phyloP scores from a whole-genome alignment of 441 rosid species.

The Hura crepitans region DNA sequence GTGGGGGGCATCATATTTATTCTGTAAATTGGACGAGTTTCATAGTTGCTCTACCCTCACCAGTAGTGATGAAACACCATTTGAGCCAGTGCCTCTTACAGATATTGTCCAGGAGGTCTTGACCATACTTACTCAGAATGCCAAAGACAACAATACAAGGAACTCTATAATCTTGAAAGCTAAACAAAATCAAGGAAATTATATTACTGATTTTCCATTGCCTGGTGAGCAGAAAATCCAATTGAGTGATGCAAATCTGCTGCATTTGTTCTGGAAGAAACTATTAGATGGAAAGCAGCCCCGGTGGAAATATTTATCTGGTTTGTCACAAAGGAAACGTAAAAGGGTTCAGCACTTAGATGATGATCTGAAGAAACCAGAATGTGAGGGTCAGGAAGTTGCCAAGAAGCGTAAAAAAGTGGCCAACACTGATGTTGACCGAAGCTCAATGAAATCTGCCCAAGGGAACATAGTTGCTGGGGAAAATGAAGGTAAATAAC shows the following conservation, averaged over 20 bases:
- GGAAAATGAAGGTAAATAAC: conserved; percentile 43
- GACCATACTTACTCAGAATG: conserved; percentile 42
- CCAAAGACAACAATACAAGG: conserved; percentile 32
- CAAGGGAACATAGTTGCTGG: conserved; percentile 30
- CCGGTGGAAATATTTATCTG: conserved; percentile 58
- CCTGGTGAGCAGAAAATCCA: conserved; percentile 57
- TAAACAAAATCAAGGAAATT: conserved; percentile 49
- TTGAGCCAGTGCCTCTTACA: conserved; percentile 35
- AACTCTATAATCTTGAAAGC: conserved; percentile 50
- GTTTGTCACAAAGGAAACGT: conserved; percentile 54
- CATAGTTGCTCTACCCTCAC: conserved; percentile 32
- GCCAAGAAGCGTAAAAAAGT: conserved; percentile 59
- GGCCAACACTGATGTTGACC: conserved; percentile 31
- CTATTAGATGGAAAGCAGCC: conserved; percentile 57
- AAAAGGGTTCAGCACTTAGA: conserved; percentile 52
- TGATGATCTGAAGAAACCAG: conserved; percentile 29
- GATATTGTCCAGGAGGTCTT: conserved; percentile 52
- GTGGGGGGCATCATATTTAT: conserved; percentile 78
- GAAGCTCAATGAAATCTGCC: conserved; percentile 26
- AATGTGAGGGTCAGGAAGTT: conserved; percentile 32
- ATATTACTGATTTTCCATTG: conserved; percentile 42
- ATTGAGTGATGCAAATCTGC: conserved; percentile 43
- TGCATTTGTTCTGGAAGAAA: conserved; percentile 69
- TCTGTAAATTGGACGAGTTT: conserved; percentile 58
- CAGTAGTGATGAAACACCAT: conserved; percentile 25